These are phyloP conservation scores for Pistacia vera DNA, from an alignment of 345 rosid species.

Conservation along the genomic window DNA sequence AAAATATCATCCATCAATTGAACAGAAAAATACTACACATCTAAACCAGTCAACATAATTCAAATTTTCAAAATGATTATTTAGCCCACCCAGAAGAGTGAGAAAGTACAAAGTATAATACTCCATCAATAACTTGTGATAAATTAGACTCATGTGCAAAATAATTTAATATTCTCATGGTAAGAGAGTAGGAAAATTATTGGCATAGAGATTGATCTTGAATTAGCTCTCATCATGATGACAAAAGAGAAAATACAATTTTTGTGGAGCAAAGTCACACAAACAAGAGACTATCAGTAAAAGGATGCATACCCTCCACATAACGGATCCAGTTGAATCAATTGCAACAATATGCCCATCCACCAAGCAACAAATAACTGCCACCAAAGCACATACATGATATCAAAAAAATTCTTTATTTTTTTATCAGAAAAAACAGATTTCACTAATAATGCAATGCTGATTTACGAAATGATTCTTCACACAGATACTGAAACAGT, in stretches of 20 bases:
- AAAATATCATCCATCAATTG: too few species aligned
- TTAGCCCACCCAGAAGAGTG: too few species aligned
- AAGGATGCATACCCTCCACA: constrained; percentile 70
- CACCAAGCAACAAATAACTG: constrained; percentile 94
- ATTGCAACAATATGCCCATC: constrained; percentile 74
- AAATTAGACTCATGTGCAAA: too few species aligned
- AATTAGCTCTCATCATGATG: too few species aligned
- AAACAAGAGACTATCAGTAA: background rate
- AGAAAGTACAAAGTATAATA: too few species aligned
- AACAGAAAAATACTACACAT: too few species aligned
- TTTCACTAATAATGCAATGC: background rate
- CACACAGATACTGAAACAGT: background rate
- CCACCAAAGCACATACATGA: constrained; percentile 19
- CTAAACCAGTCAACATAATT: too few species aligned
- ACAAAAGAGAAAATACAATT: background rate
- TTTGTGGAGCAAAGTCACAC: background rate
- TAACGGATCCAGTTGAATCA: constrained; percentile 56
- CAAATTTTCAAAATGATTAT: too few species aligned
- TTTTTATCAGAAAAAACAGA: background rate
- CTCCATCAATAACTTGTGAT: too few species aligned
- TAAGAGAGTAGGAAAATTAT: too few species aligned
- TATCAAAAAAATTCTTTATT: background rate
- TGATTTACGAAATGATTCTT: background rate
- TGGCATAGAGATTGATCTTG: too few species aligned
- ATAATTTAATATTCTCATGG: too few species aligned